Evolutionary conservation across 768 basidiomycete genomes (phyloP).

Genomic region (Tubosaeta sp.): DNA sequence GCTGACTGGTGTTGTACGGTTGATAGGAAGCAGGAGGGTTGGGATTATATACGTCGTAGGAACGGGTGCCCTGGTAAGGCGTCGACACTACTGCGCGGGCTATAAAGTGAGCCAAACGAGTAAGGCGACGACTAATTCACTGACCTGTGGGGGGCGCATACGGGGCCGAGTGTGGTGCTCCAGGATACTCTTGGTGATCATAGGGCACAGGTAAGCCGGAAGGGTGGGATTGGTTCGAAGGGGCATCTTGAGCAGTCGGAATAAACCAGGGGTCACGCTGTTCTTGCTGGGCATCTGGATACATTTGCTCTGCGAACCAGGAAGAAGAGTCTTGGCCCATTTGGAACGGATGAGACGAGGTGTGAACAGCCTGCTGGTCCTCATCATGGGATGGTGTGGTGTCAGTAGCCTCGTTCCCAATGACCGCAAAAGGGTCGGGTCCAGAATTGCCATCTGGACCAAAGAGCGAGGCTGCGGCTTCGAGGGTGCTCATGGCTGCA

Average conservation of each 20-base stretch:
- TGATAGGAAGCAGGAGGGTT: constrained; percentile 15
- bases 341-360: constrained; percentile 21
- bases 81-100: constrained; percentile 10
- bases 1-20: constrained; percentile 11
- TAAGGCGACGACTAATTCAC: constrained; percentile 4
- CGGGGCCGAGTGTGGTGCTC: constrained; percentile 14
- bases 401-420: constrained; percentile 40
- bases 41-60: constrained; percentile 26
- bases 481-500: constrained; percentile 57
- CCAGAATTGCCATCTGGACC: constrained; percentile 53
- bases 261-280: constrained; percentile 26
- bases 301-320: constrained; percentile 35
- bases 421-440: constrained; percentile 60
- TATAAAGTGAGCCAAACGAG: constrained; percentile 4
- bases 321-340: constrained; percentile 37
- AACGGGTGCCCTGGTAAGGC: constrained; percentile 8
- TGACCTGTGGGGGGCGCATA: constrained; percentile 22
- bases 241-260: constrained; percentile 17
- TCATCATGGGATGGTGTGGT: constrained; percentile 28
- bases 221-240: constrained; percentile 12
- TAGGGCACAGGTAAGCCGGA: constrained; percentile 15
- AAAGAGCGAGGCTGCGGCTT: constrained; percentile 81
- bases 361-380: constrained; percentile 11
- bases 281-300: constrained; percentile 23
- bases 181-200: constrained; percentile 30